Base-by-base conservation (phyloP, 1,284 basidiomycete species). In the Cryptococcus hybrid region DNA sequence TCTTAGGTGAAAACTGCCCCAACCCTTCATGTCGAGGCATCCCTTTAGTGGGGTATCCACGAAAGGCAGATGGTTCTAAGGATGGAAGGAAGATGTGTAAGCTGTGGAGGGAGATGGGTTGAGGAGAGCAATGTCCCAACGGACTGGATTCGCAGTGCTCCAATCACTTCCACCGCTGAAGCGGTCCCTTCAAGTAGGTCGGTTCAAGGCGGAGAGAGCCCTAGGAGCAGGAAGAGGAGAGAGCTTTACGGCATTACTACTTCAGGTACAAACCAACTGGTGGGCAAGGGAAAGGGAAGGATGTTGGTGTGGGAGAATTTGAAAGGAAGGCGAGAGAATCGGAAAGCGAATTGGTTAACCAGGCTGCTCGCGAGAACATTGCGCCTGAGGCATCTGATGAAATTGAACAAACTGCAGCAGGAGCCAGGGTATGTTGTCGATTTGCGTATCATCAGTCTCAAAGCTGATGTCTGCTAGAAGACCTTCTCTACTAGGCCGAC, bases 31-130 rank as follows among this genome's bases (percentile, higher is more conserved):
- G 77, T 56, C 55, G 59, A 30, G 75, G 73, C 12, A 67, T 78
- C 7, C 77, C 46, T 0, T n/a, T 78, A 18, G 73, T 78, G 8
- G 77, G 77, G 1, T 74, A 71, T 53, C 77, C 77, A 1, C 58
- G 66, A 30, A 62, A 61, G 24, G 54, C 61, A 15, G 70, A 71
- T 40, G 71, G 70, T 0, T 58, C 52, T 1, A 67, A 62, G 42
- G 73, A 74, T 50, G 58, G 64, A 9, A 61, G 69, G 43, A 63
- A 64, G 55, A 63, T 69, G 63, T 76, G 75, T 76, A 5, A 51
- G 54, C 11, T 76, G 75, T 49, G 68, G 67, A 8, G 57, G n/a
- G 15, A 57, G 70, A 44, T 76, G 67, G 65, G 63, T 75, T 34
- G 64, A 66, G 51, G 70, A 72, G 52, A 57, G 55, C 11, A 63